phyloP scores from a whole-genome alignment of 495 filamentous ascomycete species.

The Aspergillus sclerotiicarbonarius region DNA sequence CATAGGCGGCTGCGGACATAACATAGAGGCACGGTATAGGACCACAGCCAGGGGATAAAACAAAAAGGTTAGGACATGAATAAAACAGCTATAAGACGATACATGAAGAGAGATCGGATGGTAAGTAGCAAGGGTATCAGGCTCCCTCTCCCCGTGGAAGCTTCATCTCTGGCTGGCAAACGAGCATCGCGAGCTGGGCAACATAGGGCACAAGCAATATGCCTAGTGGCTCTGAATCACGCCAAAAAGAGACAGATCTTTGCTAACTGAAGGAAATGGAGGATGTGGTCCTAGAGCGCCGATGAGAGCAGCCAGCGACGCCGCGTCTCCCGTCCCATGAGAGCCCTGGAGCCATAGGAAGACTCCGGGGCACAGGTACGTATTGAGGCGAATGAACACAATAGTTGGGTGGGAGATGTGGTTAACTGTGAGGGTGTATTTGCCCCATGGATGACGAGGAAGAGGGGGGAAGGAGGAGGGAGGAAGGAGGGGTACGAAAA shows the following conservation, averaged over 20 bases:
- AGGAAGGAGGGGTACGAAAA: not conserved
- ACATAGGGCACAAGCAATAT: not conserved
- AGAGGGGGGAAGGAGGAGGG: not conserved
- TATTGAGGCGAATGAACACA: not conserved
- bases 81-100: not conserved
- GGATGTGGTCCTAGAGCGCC: not conserved
- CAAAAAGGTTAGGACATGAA: not conserved
- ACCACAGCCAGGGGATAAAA: not conserved
- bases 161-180: not conserved
- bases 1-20: not conserved
- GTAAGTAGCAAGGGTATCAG: not conserved
- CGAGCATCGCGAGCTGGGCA: not conserved
- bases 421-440: not conserved
- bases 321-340: not conserved
- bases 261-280: not conserved
- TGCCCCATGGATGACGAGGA: not conserved
- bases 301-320: not conserved
- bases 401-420: not conserved
- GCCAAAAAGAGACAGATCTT: not conserved
- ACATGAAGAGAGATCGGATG: not conserved
- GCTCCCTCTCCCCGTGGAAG: not conserved
- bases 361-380: not conserved
- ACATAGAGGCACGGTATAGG: not conserved
- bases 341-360: not conserved
- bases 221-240: not conserved